A percentile compares a stretch with the other conserved stretches of the same genome.
Evolutionary conservation across 768 basidiomycete genomes (phyloP).

Genomic region (Auricularia sp.): DNA sequence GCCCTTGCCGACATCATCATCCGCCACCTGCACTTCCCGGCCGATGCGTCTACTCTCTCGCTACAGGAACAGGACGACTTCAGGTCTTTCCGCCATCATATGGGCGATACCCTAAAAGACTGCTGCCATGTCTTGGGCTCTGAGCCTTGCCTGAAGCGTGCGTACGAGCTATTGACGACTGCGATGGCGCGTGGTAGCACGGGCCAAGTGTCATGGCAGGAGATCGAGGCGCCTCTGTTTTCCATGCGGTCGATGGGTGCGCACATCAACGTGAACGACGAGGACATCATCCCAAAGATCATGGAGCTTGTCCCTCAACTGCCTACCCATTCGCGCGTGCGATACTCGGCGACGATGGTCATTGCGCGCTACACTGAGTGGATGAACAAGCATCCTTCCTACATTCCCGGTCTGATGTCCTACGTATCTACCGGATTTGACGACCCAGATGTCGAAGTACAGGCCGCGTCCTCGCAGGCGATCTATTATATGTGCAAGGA

Average conservation of each 20-base stretch:
- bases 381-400: constrained; percentile 82
- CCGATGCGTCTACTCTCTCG: constrained; percentile 50
- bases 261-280: constrained; percentile 73
- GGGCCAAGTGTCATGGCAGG: constrained; percentile 71
- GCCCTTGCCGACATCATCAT: constrained; percentile 81
- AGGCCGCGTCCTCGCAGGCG: constrained; percentile 90
- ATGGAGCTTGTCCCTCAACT: constrained; percentile 89
- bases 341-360: constrained; percentile 90
- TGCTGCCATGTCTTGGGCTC: constrained; percentile 91
- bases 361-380: constrained; percentile 95
- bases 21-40: constrained; percentile 81
- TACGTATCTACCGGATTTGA: constrained; percentile 92
- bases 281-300: constrained; percentile 85
- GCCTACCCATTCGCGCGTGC: constrained; percentile 81
- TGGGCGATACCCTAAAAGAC: constrained; percentile 98
- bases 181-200: constrained; percentile 45
- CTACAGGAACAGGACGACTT: constrained; percentile 90
- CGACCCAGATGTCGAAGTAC: constrained; percentile 65
- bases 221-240: constrained; percentile 94
- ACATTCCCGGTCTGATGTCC: constrained; percentile 75
- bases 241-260: constrained; percentile 98
- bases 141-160: constrained; percentile 67
- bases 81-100: constrained; percentile 89
- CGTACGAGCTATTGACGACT: constrained; percentile 69
- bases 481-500: constrained; percentile 96